These are phyloP conservation scores for Pseudocercospora macadamiae DNA, from an alignment of 2,329 filamentous ascomycete species.

Conservation along the genomic window DNA sequence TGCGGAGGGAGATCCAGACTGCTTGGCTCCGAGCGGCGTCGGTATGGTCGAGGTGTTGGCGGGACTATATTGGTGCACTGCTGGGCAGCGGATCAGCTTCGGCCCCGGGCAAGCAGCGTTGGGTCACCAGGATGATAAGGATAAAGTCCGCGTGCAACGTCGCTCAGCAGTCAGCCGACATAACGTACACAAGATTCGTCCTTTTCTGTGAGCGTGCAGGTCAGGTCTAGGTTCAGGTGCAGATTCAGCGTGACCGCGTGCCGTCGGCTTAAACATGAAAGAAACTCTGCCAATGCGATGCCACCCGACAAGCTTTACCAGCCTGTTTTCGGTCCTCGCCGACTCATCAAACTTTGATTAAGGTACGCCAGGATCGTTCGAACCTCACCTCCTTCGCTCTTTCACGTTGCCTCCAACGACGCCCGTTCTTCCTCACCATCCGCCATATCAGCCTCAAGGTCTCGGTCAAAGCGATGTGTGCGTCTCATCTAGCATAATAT, in stretches of 20 bases:
- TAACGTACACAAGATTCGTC: neutral
- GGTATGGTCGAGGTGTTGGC: neutral
- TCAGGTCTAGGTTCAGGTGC: no score
- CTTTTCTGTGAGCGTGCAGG: neutral
- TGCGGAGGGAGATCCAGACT: neutral
- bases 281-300: neutral
- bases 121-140: neutral
- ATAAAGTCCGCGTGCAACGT: neutral
- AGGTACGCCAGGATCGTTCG: no score
- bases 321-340: neutral
- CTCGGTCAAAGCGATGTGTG: no score
- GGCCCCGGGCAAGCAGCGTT: neutral
- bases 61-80: neutral
- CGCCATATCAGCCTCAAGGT: no score
- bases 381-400: no score
- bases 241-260: neutral
- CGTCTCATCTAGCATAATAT: no score
- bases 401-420: no score
- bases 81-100: neutral
- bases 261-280: neutral
- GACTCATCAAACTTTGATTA: neutral
- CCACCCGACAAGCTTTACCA: constrained; percentile 1
- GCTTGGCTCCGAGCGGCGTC: neutral
- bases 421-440: no score
- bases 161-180: neutral